Evolutionary conservation across 495 filamentous ascomycete species (phyloP), one percentile per base, ranked within the genome.

Genomic region (Xylaria scruposa): DNA sequence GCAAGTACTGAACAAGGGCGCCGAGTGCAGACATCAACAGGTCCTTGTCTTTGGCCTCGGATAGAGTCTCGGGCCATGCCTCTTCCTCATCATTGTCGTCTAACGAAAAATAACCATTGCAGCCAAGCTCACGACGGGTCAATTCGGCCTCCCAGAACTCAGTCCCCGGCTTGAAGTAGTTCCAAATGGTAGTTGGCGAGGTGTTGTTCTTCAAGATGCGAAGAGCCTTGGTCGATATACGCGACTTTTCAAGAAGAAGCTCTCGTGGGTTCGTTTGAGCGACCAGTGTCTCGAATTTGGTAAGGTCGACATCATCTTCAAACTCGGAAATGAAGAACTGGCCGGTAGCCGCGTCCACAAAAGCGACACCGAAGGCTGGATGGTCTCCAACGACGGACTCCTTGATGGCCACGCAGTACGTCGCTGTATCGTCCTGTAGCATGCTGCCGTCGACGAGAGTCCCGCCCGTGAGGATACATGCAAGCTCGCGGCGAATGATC

Each of bases 201-300:
- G 94, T 98, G 78, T 96, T 98, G 81, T 97, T 98, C 81, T 98
- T 98, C 73, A 99, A 81, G 62, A 98, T 98, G n/a, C 96, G 93
- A 71, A 96, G 76, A 2, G 92, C 92, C 78, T 94, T 95, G 19
- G 90, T 89, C 0, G 95, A 97, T 49, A 97, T 85, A 63, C 85
- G 90, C 10, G 90, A 91, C 82, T 97, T 98, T 79, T 99, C 97
- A 3, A 99, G 83, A 19, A 99, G 81, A 65, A 99, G 77, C 79
- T 99, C 97, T 33, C 92, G 92, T 2, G 97, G 97, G 19, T 92
- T 89, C 29, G 90, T 97, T 77, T 99, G 97, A 40, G 97, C 97
- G 24, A 99, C 90, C 66, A 98, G 93, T 0, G 97, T 99, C 85
- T 99, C 97, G 76, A 99, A 98, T 77, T 95, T 97, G 60, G 97